A percentile compares a stretch with the other conserved stretches of the same genome.
phyloP scores from a whole-genome alignment of 1,139 yeast species.

The Magnusiomyces fungicola region DNA sequence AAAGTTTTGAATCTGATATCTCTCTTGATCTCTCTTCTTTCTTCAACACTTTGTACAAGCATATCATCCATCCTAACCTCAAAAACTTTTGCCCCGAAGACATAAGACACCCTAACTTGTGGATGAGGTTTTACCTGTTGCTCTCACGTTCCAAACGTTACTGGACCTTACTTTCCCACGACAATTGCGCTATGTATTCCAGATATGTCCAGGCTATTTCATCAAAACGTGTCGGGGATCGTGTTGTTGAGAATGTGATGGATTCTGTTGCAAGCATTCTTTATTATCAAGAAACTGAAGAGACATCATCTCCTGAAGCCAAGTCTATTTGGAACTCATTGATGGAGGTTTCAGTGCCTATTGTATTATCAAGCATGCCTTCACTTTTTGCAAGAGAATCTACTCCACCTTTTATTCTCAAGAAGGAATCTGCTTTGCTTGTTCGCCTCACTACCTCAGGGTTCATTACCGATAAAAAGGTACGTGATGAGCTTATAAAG shows the following conservation, averaged over 20 bases:
- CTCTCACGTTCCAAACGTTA: not conserved
- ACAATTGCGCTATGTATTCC: constrained; percentile 45
- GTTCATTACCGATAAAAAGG: constrained; percentile 50
- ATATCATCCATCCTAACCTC: constrained; percentile 61
- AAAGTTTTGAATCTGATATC: constrained; percentile 8
- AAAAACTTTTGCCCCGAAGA: constrained; percentile 64
- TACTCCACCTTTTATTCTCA: constrained; percentile 33
- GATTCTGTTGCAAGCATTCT: constrained; percentile 47
- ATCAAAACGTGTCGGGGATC: constrained; percentile 54
- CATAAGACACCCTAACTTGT: constrained; percentile 72
- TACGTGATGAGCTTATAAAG: constrained; percentile 47
- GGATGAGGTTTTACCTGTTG: constrained; percentile 50
- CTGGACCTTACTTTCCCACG: constrained; percentile 36
- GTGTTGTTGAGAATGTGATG: constrained; percentile 52
- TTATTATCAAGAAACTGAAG: constrained; percentile 39
- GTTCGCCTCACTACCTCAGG: constrained; percentile 53
- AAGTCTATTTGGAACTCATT: constrained; percentile 10
- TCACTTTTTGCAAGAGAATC: constrained; percentile 22
- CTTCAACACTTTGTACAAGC: constrained; percentile 44
- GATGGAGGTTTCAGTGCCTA: constrained; percentile 28
- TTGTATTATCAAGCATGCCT: constrained; percentile 26
- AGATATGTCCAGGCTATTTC: constrained; percentile 52
- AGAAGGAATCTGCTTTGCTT: constrained; percentile 47
- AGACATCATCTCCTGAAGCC: constrained; percentile 12
- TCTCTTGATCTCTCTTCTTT: constrained; percentile 25